Evolutionary conservation across 2,329 filamentous ascomycete genomes (phyloP).

Genomic region (Trichoderma atroviride): DNA sequence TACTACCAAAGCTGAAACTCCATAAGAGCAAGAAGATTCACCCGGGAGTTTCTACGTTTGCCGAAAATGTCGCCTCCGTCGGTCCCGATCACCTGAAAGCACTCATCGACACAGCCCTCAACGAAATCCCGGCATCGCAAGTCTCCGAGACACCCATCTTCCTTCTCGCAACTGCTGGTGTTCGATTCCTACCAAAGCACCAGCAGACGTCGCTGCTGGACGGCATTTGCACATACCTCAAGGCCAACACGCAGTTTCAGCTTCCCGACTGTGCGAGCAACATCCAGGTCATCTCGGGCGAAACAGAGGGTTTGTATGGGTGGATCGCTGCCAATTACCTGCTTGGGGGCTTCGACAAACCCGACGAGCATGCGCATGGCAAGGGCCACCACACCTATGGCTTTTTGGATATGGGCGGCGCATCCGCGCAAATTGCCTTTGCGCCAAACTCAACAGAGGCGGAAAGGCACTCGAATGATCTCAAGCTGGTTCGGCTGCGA

Average conservation of each 20-base stretch:
- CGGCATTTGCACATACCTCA: conserved; percentile 82
- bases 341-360: conserved; percentile 83
- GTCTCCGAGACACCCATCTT: conserved; percentile 88
- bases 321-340: conserved; percentile 98
- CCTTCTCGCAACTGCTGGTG: conserved; percentile 91
- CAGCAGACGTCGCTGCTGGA: conserved; percentile 74
- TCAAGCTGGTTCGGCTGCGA: conserved; percentile 83
- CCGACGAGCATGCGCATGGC: conserved; percentile 74
- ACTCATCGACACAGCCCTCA: conserved; percentile 79
- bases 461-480: conserved; percentile 82
- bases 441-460: conserved; percentile 91
- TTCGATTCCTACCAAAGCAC: conserved; percentile 77
- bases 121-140: conserved; percentile 74
- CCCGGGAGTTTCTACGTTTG: conserved; percentile 90
- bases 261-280: conserved; percentile 88
- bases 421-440: conserved; percentile 96
- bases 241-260: conserved; percentile 74
- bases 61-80: conserved; percentile 72
- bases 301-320: conserved; percentile 93
- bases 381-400: conserved; percentile 93
- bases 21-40: conserved; percentile 92
- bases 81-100: conserved; percentile 79
- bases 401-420: conserved; percentile 97
- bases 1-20: conserved; percentile 78
- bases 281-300: conserved; percentile 91